phyloP scores from a whole-genome alignment of 2,329 filamentous ascomycete genomes.

The Beauveria sp. region DNA sequence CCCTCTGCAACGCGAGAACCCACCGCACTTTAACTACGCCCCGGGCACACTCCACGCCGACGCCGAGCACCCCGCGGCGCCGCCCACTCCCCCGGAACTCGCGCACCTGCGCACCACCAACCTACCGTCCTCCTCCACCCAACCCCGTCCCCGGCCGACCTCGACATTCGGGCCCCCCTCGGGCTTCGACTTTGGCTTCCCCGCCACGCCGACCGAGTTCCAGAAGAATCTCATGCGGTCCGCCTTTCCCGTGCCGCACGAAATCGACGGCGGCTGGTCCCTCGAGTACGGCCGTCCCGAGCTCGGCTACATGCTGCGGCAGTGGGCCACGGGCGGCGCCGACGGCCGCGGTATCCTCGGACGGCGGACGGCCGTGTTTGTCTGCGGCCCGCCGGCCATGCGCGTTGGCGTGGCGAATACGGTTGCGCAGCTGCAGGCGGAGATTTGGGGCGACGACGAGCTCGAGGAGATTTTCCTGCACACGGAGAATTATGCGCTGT shows the following conservation, averaged over 20 bases:
- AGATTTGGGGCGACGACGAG: slow-evolving; percentile 71
- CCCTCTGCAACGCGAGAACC: slow-evolving; percentile 40
- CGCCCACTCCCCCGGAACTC: slow-evolving; percentile 41
- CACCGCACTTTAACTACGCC: slow-evolving; percentile 53
- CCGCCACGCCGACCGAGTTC: slow-evolving; percentile 75
- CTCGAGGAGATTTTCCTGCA: slow-evolving; percentile 90
- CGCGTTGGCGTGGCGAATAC: slow-evolving; percentile 79
- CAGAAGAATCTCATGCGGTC: slow-evolving; percentile 88
- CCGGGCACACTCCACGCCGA: slow-evolving; percentile 35
- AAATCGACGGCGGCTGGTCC: slow-evolving; percentile 74
- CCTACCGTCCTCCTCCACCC: slow-evolving; percentile 20
- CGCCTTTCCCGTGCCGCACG: slow-evolving; percentile 65
- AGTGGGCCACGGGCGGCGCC: slow-evolving; percentile 66
- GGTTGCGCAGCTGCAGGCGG: slow-evolving; percentile 72
- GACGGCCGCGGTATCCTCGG: slow-evolving; percentile 66
- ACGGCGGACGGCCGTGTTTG: slow-evolving; percentile 77
- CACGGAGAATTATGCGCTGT: slow-evolving; percentile 91
- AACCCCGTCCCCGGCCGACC: slow-evolving; percentile 33
- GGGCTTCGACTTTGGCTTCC: slow-evolving; percentile 75
- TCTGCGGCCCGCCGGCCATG: slow-evolving; percentile 86
- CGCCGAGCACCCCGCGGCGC: slow-evolving; percentile 10
- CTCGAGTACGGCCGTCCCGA: slow-evolving; percentile 90
- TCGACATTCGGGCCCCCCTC: slow-evolving; percentile 52
- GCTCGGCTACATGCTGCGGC: slow-evolving; percentile 75
- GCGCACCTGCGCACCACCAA: slow-evolving; percentile 47